Base-by-base conservation (phyloP, 2,329 filamentous ascomycete species). In the Verticillium nonalfalfae region DNA sequence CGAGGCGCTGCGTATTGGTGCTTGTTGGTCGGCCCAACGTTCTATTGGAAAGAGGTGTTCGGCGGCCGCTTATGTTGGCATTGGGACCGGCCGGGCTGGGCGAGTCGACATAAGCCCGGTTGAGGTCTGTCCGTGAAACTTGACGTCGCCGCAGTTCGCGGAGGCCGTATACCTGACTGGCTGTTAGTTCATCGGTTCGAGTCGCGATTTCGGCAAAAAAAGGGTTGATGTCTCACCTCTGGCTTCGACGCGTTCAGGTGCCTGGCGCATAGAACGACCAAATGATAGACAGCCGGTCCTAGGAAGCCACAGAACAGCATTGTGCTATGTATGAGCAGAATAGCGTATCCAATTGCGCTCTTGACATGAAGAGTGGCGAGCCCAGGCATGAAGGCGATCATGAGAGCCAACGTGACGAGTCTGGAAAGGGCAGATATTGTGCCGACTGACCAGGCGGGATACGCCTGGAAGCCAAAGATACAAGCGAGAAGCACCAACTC, bases 221-320 rank as follows among this genome's bases (percentile, higher is more conserved):
- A 2, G 36, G 40, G 31, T 56, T 40, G 10, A 70, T 63, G n/a
- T 13, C 45, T 21, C 21, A 52, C 45, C 64, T 73, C 14, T 2
- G 61, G 64, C 1, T 52, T 54, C 15, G 61, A 58, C 6, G 63
- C 15, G 14, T 50, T 34, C 39, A 52, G 60, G 52, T 62, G 59
- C 26, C 10, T 26, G 31, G 26, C 57, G 34, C 61, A 55, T 1
- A 67, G 50, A 10, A 36, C 59, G 36, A 31, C n/a, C 2, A 68
- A 56, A 21, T 62, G 40, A 33, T 38, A 62, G 1, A 85, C 72
- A 0, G 85, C 79, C 68, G 88, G 90, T 39, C 90, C 74, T 68
- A 89, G 87, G 71, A 89, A 89, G 4, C 87, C 87, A 69, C 91
- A 89, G 6, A 89, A 77, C 6, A 90, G 74, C 13, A 90, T 86